These are phyloP conservation scores for Russula sp. DNA, from an alignment of 768 basidiomycete genomes.

Conservation along the genomic window DNA sequence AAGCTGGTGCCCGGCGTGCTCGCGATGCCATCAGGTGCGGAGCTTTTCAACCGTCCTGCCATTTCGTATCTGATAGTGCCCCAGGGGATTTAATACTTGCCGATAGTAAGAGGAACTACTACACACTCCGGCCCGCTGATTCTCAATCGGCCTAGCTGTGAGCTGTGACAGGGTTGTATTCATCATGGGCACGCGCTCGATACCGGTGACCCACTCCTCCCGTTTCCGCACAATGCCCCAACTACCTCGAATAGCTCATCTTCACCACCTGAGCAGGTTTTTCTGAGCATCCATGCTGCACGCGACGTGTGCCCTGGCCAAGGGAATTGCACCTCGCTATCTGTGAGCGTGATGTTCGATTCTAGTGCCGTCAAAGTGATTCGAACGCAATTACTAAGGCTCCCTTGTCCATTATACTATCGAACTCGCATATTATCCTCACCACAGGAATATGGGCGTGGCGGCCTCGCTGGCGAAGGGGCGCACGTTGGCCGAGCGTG, in stretches of 20 bases:
- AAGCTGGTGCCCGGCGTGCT: background rate
- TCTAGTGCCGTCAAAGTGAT: background rate
- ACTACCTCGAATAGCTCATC: background rate
- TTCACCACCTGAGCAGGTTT: background rate
- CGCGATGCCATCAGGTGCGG: background rate
- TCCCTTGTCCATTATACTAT: background rate
- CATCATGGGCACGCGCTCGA: background rate
- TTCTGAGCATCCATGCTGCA: background rate
- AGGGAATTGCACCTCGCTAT: background rate
- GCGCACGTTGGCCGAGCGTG: constrained; percentile 4
- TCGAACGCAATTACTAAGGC: background rate
- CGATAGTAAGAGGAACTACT: background rate
- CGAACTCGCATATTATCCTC: background rate
- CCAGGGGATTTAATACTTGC: background rate
- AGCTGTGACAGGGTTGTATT: background rate
- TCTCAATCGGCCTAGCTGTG: background rate
- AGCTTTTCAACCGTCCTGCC: background rate
- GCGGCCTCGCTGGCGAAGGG: background rate
- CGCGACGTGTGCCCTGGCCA: background rate
- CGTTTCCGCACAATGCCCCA: background rate
- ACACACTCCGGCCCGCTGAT: background rate
- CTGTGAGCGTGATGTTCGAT: background rate
- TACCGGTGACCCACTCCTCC: background rate
- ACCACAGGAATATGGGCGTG: background rate
- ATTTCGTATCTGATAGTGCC: background rate